Percentiles rank a stretch among this genome's conserved stretches.
Conservation (phyloP, 352 stramenopile species). For the Pythium oligandrum region DNA sequence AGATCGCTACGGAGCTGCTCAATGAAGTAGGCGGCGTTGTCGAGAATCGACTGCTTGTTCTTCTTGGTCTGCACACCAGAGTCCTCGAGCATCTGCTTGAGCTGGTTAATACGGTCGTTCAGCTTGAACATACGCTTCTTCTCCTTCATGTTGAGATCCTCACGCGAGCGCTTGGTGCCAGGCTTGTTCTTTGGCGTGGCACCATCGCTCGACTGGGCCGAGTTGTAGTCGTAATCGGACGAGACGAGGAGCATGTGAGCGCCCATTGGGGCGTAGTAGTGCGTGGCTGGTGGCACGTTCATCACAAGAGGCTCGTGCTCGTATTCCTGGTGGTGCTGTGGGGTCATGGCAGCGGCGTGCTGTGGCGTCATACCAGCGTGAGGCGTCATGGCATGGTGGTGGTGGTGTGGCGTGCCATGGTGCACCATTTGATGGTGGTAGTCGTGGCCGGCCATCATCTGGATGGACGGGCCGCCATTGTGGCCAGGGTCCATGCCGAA, state of each 20-base stretch:
- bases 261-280: conserved; percentile 46
- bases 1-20: conserved; percentile 15
- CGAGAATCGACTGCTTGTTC: conserved; percentile 26
- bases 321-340: conserved; percentile 41
- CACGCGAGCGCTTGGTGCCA: conserved; percentile 44
- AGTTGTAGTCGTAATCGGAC: conserved; percentile 46
- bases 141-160: conserved; percentile 76
- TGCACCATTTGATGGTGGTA: conserved; percentile 32
- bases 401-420: conserved; percentile 25
- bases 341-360: conserved; percentile 33
- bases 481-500: conserved; percentile 39
- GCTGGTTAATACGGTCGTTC: conserved; percentile 65
- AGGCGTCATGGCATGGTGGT: conserved; percentile 20
- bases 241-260: conserved; percentile 56
- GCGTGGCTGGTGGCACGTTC: conserved; percentile 30
- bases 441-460: conserved; percentile 21
- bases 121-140: conserved; percentile 86
- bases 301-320: conserved; percentile 62
- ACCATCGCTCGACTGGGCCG: conserved; percentile 19
- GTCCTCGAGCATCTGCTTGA: conserved; percentile 16
- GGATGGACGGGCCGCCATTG: conserved; percentile 16
- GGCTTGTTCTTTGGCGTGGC: conserved; percentile 26
- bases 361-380: conserved; percentile 35
- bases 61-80: conserved; percentile 22
- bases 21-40: conserved; percentile 19